Conservation (phyloP, 352 stramenopile species). For the Phytophthora fragariae region DNA sequence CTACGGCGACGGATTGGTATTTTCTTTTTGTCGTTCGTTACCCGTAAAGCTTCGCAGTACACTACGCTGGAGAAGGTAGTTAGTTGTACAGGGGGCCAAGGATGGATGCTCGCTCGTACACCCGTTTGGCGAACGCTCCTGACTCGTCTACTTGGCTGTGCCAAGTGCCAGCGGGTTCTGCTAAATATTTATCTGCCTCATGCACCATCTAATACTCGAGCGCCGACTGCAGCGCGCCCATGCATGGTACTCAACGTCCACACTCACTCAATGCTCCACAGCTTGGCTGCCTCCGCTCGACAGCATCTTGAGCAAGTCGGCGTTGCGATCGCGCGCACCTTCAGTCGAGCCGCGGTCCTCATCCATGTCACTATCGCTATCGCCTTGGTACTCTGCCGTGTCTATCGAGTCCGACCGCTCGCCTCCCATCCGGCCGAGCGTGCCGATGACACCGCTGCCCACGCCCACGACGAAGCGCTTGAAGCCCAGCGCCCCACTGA, state of each 20-base stretch:
- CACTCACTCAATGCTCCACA: conserved; percentile 29
- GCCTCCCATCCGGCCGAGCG: conserved; percentile 35
- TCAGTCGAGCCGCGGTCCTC: conserved; percentile 27
- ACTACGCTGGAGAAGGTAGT: too few relatives aligned
- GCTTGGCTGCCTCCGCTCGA: conserved; percentile 41
- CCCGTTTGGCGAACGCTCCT: too few relatives aligned
- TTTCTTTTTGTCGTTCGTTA: conserved; percentile 27
- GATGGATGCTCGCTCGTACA: too few relatives aligned
- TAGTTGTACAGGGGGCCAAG: neutral
- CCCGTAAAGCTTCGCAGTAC: too few relatives aligned
- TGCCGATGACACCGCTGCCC: conserved; percentile 44
- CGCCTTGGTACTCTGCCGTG: conserved; percentile 37
- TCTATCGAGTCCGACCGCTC: conserved; percentile 43
- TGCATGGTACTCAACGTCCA: conserved; percentile 15
- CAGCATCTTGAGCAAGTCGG: conserved; percentile 66
- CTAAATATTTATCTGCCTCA: conserved; percentile 43
- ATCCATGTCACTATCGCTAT: conserved; percentile 54
- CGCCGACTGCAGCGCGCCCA: conserved; percentile 12
- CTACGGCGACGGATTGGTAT: conserved; percentile 14
- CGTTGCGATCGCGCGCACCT: conserved; percentile 26
- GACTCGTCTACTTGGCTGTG: neutral
- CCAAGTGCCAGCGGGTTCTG: conserved; percentile 10
- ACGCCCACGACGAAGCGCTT: conserved; percentile 44
- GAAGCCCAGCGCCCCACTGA: conserved; percentile 41
- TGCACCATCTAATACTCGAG: conserved; percentile 19